Percentiles rank a stretch among this genome's conserved stretches.
Conservation (phyloP, 163 green algal genomes). For the Chlamydomonas reinhardtii region DNA sequence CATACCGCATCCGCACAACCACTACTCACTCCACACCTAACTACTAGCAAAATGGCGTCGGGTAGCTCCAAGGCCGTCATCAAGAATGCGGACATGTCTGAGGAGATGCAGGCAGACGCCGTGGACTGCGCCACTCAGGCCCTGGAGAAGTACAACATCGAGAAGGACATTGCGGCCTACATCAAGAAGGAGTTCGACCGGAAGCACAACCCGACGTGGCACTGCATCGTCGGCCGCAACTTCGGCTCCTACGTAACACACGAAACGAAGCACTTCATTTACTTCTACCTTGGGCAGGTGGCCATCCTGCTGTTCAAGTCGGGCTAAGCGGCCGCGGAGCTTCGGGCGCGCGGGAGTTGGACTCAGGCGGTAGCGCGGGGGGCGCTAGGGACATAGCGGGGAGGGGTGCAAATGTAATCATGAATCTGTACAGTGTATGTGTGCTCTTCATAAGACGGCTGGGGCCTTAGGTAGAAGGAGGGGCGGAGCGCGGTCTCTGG, state of each 20-base stretch:
- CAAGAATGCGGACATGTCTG: slow-evolving; percentile 95
- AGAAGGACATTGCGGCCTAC: slow-evolving; percentile 98
- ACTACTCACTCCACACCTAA: background rate
- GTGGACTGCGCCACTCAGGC: slow-evolving; percentile 90
- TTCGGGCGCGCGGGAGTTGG: background rate
- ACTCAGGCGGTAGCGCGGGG: background rate
- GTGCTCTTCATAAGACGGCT: no score
- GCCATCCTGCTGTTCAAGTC: slow-evolving; percentile 94
- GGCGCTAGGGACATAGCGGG: background rate
- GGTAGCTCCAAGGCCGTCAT: slow-evolving; percentile 79
- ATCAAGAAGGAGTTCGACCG: slow-evolving; percentile 99
- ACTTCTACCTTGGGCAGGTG: slow-evolving; percentile 94
- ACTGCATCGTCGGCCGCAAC: slow-evolving; percentile 98
- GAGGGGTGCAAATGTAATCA: background rate
- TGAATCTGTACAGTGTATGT: slow-evolving; percentile 29
- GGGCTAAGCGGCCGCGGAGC: slow-evolving; percentile 69
- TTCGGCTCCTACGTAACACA: slow-evolving; percentile 99
- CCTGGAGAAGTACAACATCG: slow-evolving; percentile 97
- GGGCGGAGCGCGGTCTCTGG: no score
- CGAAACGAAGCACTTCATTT: slow-evolving; percentile 98
- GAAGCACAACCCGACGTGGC: slow-evolving; percentile 98
- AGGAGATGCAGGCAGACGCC: slow-evolving; percentile 94
- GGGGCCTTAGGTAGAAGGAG: no score
- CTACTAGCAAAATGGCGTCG: slow-evolving; percentile 23
- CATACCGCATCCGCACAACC: background rate